A percentile compares a stretch with the other conserved stretches of the same genome.
Conservation (phyloP, 495 filamentous ascomycete species). For the Neurospora sp. region DNA sequence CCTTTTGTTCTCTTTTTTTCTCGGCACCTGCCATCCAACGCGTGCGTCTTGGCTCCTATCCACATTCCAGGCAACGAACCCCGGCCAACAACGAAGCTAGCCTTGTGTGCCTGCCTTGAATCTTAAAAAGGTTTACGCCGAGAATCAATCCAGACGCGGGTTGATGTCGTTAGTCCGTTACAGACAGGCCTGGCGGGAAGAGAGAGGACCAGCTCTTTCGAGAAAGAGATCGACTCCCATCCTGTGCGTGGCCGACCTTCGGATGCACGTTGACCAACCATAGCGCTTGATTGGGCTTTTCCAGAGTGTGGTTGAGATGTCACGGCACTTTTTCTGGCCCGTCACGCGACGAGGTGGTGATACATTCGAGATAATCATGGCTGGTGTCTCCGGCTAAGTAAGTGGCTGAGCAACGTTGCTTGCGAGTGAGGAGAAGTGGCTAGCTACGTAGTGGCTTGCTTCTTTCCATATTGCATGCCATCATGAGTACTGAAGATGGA, state of each 20-base stretch:
- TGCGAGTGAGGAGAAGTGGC: background rate
- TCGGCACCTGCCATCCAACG: background rate
- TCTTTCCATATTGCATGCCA: background rate
- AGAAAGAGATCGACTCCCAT: background rate
- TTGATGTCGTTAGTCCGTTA: background rate
- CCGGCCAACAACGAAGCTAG: background rate
- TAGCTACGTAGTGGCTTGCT: background rate
- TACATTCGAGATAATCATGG: background rate
- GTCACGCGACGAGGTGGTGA: background rate
- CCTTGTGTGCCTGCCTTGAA: background rate
- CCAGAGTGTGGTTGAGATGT: background rate
- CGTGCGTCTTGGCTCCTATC: background rate
- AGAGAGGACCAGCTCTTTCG: background rate
- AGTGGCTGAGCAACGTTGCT: background rate
- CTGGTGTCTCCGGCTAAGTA: background rate
- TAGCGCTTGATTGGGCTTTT: background rate
- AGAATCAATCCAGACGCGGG: background rate
- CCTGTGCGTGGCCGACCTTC: background rate
- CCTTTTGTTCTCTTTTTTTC: background rate
- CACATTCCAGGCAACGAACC: background rate
- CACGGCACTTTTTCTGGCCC: background rate
- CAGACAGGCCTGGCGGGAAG: background rate
- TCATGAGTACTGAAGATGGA: background rate
- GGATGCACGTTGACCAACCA: background rate
- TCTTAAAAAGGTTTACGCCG: background rate